phyloP scores from a whole-genome alignment of 441 rosid species.

The Rhodomyrtus psidioides region DNA sequence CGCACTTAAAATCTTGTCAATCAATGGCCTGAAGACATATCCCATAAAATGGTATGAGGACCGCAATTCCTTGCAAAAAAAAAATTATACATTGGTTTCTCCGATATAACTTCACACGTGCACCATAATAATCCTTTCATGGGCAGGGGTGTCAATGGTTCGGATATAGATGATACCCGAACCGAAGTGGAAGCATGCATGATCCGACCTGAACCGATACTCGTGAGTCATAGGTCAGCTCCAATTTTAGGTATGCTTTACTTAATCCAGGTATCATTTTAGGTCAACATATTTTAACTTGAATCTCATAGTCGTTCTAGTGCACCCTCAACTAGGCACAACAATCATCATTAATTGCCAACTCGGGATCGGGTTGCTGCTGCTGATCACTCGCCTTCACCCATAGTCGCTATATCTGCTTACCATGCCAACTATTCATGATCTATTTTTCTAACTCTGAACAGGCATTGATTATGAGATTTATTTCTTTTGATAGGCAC shows the following conservation, averaged over 20 bases:
- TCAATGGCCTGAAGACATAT: background rate
- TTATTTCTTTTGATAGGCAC: background rate
- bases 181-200: no score
- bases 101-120: background rate
- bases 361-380: background rate
- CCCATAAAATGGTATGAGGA: background rate
- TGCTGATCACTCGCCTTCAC: background rate
- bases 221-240: background rate
- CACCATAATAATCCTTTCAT: background rate
- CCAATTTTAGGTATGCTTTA: background rate
- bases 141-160: no score
- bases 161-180: no score
- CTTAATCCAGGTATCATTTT: background rate
- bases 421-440: no score
- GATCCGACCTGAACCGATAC: no score
- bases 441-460: background rate
- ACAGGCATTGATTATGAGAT: background rate
- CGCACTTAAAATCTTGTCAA: background rate
- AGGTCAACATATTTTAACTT: background rate
- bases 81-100: background rate
- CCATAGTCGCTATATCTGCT: no score
- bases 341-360: background rate
- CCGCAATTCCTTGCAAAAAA: background rate
- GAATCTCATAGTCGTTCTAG: background rate
- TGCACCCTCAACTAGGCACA: background rate